A percentile compares a stretch with the other conserved stretches of the same genome.
phyloP scores from a whole-genome alignment of 1,284 basidiomycete species.

The Baeospora myosura region DNA sequence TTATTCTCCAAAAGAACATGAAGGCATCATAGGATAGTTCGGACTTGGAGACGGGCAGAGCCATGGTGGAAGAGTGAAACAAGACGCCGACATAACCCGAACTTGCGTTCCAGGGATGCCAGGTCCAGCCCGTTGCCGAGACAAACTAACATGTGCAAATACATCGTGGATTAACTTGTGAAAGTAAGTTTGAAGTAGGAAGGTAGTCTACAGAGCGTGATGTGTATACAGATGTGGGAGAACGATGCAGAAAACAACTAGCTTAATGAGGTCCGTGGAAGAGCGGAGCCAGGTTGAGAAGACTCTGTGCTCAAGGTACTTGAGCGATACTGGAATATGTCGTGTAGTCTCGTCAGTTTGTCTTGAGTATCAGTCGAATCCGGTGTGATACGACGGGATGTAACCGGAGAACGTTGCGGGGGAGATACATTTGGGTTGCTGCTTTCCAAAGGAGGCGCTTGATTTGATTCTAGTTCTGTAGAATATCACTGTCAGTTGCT shows the following conservation, averaged over 20 bases:
- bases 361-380: conserved; percentile 45
- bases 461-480: conserved; percentile 62
- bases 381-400: conserved; percentile 20
- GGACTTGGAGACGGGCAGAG: conserved; percentile 10
- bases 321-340: conserved; percentile 75
- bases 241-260: conserved; percentile 8
- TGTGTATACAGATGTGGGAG: not conserved
- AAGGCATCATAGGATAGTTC: conserved; percentile 56
- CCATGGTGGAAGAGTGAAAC: conserved; percentile 17
- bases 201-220: no score
- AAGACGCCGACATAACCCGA: not conserved
- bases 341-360: conserved; percentile 65
- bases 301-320: conserved; percentile 61
- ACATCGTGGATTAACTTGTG: not conserved
- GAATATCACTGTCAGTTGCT: not conserved
- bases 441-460: conserved; percentile 15
- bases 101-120: not conserved
- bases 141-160: conserved; percentile 4
- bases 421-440: conserved; percentile 21
- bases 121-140: not conserved
- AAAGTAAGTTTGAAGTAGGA: no score
- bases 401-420: conserved; percentile 19
- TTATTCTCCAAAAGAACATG: conserved; percentile 72
- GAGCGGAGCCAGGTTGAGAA: conserved; percentile 34
- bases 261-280: conserved; percentile 20